Evolutionary conservation across 2,329 filamentous ascomycete genomes (phyloP).

Genomic region (Aureobasidium sp.): DNA sequence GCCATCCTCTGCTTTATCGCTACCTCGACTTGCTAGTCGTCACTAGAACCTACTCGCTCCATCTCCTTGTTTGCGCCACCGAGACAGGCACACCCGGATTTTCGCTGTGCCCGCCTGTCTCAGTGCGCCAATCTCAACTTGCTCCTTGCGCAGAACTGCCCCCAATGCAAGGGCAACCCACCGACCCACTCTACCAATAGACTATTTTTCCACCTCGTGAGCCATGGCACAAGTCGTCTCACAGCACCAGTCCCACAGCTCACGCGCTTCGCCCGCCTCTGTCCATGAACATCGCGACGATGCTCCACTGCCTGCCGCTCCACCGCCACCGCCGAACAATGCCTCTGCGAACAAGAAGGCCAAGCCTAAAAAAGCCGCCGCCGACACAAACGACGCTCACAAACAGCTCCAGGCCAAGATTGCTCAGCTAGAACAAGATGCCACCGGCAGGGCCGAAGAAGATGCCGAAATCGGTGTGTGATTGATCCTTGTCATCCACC

Average conservation of each 20-base stretch:
- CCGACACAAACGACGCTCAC: slow-evolving; percentile 78
- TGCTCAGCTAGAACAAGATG: slow-evolving; percentile 89
- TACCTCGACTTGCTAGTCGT: neutral
- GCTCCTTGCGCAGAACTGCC: neutral
- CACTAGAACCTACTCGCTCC: neutral
- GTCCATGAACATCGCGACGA: slow-evolving; percentile 17
- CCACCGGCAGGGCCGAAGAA: slow-evolving; percentile 88
- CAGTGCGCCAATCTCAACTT: neutral
- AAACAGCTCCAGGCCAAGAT: slow-evolving; percentile 91
- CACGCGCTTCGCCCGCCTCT: slow-evolving; percentile 25
- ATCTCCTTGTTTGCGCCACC: neutral
- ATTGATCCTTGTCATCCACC: neutral
- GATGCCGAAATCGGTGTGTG: slow-evolving; percentile 87
- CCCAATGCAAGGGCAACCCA: slow-evolving; percentile 9
- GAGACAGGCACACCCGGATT: slow-evolving; percentile 11
- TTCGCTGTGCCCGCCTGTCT: slow-evolving; percentile 15
- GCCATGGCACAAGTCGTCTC: slow-evolving; percentile 21
- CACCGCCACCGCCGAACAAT: slow-evolving; percentile 38
- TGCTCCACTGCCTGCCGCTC: slow-evolving; percentile 26
- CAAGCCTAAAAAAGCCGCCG: slow-evolving; percentile 69
- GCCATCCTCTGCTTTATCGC: neutral
- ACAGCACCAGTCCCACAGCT: slow-evolving; percentile 23
- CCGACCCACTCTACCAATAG: neutral
- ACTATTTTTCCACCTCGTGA: neutral
- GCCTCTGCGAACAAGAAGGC: slow-evolving; percentile 60